Conservation (phyloP, 192 early-diverging fungal species). For the Backusella mclennaniae region DNA sequence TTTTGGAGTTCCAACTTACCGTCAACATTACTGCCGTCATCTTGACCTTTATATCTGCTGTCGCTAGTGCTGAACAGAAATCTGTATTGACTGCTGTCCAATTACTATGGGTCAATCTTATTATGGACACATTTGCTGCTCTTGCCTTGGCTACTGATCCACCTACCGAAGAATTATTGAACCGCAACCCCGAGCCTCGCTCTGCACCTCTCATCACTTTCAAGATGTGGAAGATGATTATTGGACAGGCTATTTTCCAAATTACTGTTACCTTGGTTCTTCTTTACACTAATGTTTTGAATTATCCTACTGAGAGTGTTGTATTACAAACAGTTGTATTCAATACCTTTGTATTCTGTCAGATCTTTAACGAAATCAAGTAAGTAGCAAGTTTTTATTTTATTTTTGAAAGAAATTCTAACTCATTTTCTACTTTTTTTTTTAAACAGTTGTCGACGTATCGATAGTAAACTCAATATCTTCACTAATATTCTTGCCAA, state of each 20-base stretch:
- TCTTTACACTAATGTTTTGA: constrained; percentile 63
- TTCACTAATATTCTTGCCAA: constrained; percentile 80
- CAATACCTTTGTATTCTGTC: constrained; percentile 90
- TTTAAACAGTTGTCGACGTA: constrained; percentile 59
- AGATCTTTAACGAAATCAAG: constrained; percentile 92
- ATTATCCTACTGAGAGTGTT: constrained; percentile 36
- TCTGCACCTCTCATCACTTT: constrained; percentile 81
- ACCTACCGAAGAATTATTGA: constrained; percentile 77
- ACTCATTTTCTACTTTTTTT: background rate
- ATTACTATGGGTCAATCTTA: constrained; percentile 98
- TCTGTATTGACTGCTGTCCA: constrained; percentile 94
- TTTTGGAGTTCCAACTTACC: constrained; percentile 98
- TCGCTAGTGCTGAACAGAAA: constrained; percentile 59
- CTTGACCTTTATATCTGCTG: constrained; percentile 77
- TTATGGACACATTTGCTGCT: constrained; percentile 99
- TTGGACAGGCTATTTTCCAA: constrained; percentile 90
- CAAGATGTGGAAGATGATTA: constrained; percentile 96
- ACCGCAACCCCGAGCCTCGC: constrained; percentile 81
- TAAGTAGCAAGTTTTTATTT: constrained; percentile 21
- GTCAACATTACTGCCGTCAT: constrained; percentile 96
- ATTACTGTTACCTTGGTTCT: constrained; percentile 77
- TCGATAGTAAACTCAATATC: constrained; percentile 82
- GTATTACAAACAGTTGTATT: constrained; percentile 83
- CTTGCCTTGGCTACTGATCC: constrained; percentile 96
- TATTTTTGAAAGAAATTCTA: background rate